These are phyloP conservation scores for Pleochaeta shiraiana DNA, from an alignment of 2,329 filamentous ascomycete species.

Conservation along the genomic window DNA sequence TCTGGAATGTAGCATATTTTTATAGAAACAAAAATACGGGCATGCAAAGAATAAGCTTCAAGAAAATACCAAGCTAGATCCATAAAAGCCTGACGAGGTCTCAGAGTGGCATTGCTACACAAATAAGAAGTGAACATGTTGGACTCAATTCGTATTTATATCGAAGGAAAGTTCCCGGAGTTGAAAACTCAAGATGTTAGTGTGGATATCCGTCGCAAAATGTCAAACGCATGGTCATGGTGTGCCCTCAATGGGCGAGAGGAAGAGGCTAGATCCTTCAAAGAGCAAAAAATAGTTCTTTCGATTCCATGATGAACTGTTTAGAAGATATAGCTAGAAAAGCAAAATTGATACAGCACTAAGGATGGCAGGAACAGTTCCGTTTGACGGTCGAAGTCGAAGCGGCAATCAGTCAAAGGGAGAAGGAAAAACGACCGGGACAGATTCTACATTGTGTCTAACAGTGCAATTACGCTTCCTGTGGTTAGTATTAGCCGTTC, in stretches of 20 bases:
- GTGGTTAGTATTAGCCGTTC: no score
- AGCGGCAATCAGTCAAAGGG: no score
- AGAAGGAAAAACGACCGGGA: no score
- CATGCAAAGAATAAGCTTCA: not conserved
- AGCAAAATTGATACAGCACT: no score
- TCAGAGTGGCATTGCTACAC: not conserved
- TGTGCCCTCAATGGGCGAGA: not conserved
- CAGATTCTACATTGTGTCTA: no score
- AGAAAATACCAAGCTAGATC: not conserved
- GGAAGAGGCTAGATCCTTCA: no score
- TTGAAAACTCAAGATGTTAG: not conserved
- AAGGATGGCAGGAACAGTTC: no score
- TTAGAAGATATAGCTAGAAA: no score
- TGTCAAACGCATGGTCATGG: not conserved
- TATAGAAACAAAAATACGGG: not conserved
- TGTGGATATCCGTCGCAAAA: slow-evolving; percentile 3
- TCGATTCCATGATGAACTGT: no score
- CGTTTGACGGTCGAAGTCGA: no score
- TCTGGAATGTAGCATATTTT: not conserved
- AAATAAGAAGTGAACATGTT: slow-evolving; percentile 2
- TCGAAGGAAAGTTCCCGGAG: not conserved
- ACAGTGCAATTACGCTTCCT: no score
- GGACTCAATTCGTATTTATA: not conserved
- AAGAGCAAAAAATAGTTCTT: no score
- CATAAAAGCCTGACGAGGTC: not conserved